Conservation (phyloP, 225 moss, liverwort and hornwort species). For the Sphagnum tenellum region DNA sequence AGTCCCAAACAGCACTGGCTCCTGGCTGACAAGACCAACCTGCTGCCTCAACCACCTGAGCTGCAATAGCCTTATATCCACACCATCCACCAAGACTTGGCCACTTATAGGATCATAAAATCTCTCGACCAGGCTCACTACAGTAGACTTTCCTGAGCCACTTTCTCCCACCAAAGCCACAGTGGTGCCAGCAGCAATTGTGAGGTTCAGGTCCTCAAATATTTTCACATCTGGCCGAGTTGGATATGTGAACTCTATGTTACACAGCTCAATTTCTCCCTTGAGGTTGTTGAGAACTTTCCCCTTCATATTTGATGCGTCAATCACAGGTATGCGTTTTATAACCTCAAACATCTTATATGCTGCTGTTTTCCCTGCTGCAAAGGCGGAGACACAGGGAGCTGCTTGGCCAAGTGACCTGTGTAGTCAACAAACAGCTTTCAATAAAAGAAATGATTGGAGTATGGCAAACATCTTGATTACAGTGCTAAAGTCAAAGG, state of each 20-base stretch:
- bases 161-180: slow-evolving; percentile 90
- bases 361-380: slow-evolving; percentile 66
- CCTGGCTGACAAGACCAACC: slow-evolving; percentile 86
- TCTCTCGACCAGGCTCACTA: slow-evolving; percentile 78
- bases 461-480: too few species aligned
- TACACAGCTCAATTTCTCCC: slow-evolving; percentile 68
- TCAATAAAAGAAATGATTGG: too few species aligned
- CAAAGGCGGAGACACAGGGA: slow-evolving; percentile 59
- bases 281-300: slow-evolving; percentile 20
- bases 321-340: slow-evolving; percentile 57
- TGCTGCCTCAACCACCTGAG: slow-evolving; percentile 81
- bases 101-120: slow-evolving; percentile 82
- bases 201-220: slow-evolving; percentile 63
- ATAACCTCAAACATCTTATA: slow-evolving; percentile 88
- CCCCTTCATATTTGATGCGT: slow-evolving; percentile 45
- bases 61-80: slow-evolving; percentile 66
- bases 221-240: slow-evolving; percentile 74
- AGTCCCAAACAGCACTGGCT: slow-evolving; percentile 78
- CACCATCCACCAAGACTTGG: slow-evolving; percentile 63
- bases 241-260: slow-evolving; percentile 76
- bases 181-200: slow-evolving; percentile 63
- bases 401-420: slow-evolving; percentile 68
- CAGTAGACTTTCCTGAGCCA: slow-evolving; percentile 89
- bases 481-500: too few species aligned
- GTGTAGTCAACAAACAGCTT: not conserved